A percentile compares a stretch with the other conserved stretches of the same genome.
phyloP scores from a whole-genome alignment of 73 alveolate genomes.

The Paramecium sexaurelia region DNA sequence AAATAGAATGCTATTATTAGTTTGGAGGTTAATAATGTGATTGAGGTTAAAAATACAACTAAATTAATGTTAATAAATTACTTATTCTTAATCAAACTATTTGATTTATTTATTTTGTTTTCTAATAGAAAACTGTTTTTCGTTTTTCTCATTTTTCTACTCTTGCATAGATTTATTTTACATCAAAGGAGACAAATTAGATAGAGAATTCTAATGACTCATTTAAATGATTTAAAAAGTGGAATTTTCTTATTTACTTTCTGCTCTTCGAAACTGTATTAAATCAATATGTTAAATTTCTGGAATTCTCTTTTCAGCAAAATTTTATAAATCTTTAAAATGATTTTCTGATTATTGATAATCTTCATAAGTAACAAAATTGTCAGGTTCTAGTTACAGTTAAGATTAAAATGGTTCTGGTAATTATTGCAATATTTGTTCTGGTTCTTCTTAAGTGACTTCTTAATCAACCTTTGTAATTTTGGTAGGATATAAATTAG shows the following conservation, averaged over 20 bases:
- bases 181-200: not conserved
- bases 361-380: not conserved
- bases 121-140: not conserved
- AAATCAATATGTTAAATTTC: not conserved
- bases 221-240: not conserved
- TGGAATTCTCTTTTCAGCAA: not conserved
- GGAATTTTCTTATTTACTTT: not conserved
- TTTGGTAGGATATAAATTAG: constrained; percentile 18
- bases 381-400: not conserved
- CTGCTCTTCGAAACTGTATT: not conserved
- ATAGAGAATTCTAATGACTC: not conserved
- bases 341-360: not conserved
- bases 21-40: not conserved
- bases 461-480: not conserved
- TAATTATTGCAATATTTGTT: not conserved
- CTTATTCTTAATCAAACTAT: not conserved
- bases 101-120: not conserved
- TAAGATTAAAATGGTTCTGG: not conserved
- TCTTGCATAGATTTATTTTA: not conserved
- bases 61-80: not conserved
- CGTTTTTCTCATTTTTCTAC: not conserved
- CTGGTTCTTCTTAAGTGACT: not conserved
- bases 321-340: not conserved
- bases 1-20: not conserved
- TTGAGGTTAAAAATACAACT: not conserved